A percentile compares a stretch with the other conserved stretches of the same genome.
Conservation (phyloP, 257 asterid species). For the Primulina tabacum region DNA sequence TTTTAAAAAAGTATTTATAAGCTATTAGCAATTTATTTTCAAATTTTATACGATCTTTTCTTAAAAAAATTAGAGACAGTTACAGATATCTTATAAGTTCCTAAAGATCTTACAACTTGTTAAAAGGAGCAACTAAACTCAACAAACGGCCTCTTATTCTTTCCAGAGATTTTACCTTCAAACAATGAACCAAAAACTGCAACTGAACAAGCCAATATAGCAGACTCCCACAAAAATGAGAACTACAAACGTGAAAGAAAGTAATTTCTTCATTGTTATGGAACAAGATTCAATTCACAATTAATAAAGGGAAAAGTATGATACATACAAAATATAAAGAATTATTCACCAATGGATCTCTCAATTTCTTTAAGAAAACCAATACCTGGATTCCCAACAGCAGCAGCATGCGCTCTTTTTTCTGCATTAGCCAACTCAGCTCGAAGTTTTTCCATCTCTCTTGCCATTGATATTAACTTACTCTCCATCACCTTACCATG, state of each 20-base stretch:
- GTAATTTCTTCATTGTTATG: not conserved
- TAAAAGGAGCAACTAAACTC: too few species aligned
- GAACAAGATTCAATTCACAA: not conserved
- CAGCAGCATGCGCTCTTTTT: constrained; percentile 67
- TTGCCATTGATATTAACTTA: constrained; percentile 72
- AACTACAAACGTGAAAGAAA: not conserved
- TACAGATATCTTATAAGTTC: not conserved
- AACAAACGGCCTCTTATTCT: not conserved
- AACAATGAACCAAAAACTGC: not conserved
- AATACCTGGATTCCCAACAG: constrained; percentile 68
- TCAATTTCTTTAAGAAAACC: not conserved
- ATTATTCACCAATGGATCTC: not conserved
- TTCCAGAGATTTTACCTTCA: not conserved
- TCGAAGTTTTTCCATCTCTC: constrained; percentile 92
- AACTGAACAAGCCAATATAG: not conserved
- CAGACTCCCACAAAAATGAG: not conserved
- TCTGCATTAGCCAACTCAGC: constrained; percentile 93
- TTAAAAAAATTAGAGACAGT: not conserved
- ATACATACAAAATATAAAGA: constrained; percentile 14
- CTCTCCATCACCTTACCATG: constrained; percentile 89
- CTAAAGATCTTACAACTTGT: not conserved
- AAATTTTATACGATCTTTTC: too few species aligned
- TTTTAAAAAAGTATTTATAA: too few species aligned
- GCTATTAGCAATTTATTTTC: not conserved
- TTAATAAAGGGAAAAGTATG: not conserved